Evolutionary conservation across 2,329 filamentous ascomycete genomes (phyloP), one percentile per base, ranked within the genome.

Genomic region (Madurella mycetomatis): DNA sequence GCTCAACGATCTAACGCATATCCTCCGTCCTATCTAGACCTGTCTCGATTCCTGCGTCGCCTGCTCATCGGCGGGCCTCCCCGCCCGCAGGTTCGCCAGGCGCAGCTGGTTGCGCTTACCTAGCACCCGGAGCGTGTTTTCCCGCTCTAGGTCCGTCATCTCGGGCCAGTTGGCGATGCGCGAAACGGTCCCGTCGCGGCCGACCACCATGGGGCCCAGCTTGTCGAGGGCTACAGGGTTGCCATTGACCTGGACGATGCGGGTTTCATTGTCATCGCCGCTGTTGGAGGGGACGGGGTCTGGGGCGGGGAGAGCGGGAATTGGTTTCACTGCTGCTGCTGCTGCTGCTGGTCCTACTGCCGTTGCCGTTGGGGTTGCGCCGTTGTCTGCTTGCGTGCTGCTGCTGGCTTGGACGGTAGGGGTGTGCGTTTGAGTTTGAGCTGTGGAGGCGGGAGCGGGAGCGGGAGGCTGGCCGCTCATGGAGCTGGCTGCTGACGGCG

Each of bases 121-220:
- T 62, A 92, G 65, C 46, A 90, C 72, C 44, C 83, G 76, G 66
- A 90, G 60, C 39, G 87, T 88, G 64, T 83, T 87, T 66, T 80
- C 71, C 67, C 75, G 77, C 75, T 91, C 87, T 7, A 83, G 76
- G 25, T 83, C 81, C 2, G 80, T 79, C 87, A 91, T 90, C 60
- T 84, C 73, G 9, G 73, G 75, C 87, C 87, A 92, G 68, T 92
- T 91, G 37, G 78, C 72, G 62, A 92, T 87, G 34, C 87, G 79
- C 53, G 83, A 84, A 61, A 90, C 69, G 9, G 84, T 84, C 17
- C 88, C 88, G 68, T 92, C 85, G 57, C 76, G 73, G 67, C 90
- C 87, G 51, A 91, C 83, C 1, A 92, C 86, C 63, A 91, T 75
- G 1, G 88, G 88, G 0, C 88, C 87, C 19, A 91, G 73, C 57